Conservation (phyloP, 2,329 filamentous ascomycete species). For the Apiospora hydei region DNA sequence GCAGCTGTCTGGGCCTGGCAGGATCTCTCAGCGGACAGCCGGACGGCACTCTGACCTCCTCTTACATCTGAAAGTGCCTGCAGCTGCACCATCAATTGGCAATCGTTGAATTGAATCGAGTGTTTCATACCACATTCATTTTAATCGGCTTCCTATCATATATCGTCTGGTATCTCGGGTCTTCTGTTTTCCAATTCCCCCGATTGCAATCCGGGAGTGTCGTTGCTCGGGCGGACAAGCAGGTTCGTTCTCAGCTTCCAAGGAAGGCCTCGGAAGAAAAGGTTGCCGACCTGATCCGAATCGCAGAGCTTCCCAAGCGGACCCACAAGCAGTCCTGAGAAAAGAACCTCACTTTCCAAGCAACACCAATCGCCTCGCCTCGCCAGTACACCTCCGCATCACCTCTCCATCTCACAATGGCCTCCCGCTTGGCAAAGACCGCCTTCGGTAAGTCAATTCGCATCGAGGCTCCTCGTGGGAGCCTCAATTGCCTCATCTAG, state of each 20-base stretch:
- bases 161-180: background rate
- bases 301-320: constrained; percentile 30
- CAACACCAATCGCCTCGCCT: constrained; percentile 42
- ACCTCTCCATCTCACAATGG: constrained; percentile 80
- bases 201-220: background rate
- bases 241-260: constrained; percentile 2
- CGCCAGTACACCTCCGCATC: constrained; percentile 54
- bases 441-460: constrained; percentile 79
- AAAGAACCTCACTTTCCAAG: constrained; percentile 39
- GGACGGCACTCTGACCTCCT: background rate
- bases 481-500: constrained; percentile 46
- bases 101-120: background rate
- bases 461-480: constrained; percentile 15
- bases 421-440: constrained; percentile 95
- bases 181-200: background rate
- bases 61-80: background rate
- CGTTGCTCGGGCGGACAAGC: background rate
- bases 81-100: background rate
- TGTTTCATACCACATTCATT: background rate
- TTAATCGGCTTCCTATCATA: background rate
- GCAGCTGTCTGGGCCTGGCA: background rate
- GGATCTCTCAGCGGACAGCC: background rate
- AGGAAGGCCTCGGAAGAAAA: constrained; percentile 21
- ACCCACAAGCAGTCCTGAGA: constrained; percentile 47
- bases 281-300: constrained; percentile 21